A percentile compares a stretch with the other conserved stretches of the same genome.
These are phyloP conservation scores for Phialophora verrucosa DNA, from an alignment of 2,329 filamentous ascomycete species.

Conservation along the genomic window DNA sequence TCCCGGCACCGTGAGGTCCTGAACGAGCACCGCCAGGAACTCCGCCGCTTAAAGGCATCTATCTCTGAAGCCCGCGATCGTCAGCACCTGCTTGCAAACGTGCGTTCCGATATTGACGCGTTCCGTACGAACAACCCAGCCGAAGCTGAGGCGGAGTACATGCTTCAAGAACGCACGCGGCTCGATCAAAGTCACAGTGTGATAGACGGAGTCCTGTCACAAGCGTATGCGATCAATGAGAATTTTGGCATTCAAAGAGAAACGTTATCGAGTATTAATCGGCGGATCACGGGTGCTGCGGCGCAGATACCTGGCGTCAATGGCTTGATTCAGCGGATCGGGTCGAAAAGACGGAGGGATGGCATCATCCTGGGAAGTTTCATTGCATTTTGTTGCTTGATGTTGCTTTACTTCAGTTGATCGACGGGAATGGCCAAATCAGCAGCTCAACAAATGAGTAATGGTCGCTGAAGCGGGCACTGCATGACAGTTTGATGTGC, in stretches of 20 bases:
- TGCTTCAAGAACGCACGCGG: constrained; percentile 84
- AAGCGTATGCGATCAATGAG: constrained; percentile 96
- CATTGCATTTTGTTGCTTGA: constrained; percentile 87
- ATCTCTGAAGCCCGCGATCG: constrained; percentile 81
- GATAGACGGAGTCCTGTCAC: constrained; percentile 87
- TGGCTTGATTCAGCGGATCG: constrained; percentile 87
- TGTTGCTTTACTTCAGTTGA: constrained; percentile 67
- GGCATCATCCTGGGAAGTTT: constrained; percentile 91
- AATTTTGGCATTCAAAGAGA: constrained; percentile 86
- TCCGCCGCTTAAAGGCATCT: constrained; percentile 72
- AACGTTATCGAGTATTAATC: constrained; percentile 84
- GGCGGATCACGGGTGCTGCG: constrained; percentile 85
- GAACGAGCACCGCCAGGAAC: constrained; percentile 81
- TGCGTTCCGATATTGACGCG: constrained; percentile 88
- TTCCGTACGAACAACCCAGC: constrained; percentile 83
- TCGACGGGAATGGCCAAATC: neutral
- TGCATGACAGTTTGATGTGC: no score
- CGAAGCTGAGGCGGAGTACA: constrained; percentile 90
- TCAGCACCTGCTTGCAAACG: constrained; percentile 86
- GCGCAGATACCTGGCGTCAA: constrained; percentile 94
- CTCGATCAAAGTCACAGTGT: constrained; percentile 90
- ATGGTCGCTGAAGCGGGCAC: neutral
- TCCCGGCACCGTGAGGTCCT: constrained; percentile 89
- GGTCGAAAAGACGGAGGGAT: constrained; percentile 91
- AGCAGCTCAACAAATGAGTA: neutral